Evolutionary conservation across 2,329 filamentous ascomycete species (phyloP), one percentile per base, ranked within the genome.

Genomic region (Myriosclerotinia scirpicola): DNA sequence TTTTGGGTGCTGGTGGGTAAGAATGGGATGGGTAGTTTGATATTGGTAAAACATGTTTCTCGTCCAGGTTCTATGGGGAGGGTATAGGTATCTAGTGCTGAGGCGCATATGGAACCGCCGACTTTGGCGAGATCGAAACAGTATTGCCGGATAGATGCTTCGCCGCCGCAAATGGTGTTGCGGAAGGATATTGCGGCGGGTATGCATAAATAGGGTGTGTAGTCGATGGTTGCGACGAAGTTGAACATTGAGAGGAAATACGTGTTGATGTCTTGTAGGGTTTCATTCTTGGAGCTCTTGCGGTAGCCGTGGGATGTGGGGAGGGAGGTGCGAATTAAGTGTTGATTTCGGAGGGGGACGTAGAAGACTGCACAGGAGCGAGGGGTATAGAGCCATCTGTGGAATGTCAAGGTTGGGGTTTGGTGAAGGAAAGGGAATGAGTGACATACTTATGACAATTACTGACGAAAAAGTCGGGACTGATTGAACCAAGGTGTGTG

Each of bases 361-460:
- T 96, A 89, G 71, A 97, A 86, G 5, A 95, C 81, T 4, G 92
- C 92, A 75, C 90, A 93, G n/a, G 88, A 89, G 38, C 93, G 87
- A 0, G 93, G 94, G 0, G 86, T 50, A n/a, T 87, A 89, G 17
- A 97, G 86, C 94, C 93, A 97, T 67, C 73, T 73, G 17, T 48
- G 8, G 7, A 20, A 20, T 8, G 17, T 54, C 30, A 30, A 26
- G n/a, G n/a, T 44, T 1, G 0, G 5, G 5, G 5, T 14, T 34
- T 36, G 1, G 2, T 38, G 7, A 15, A 22, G 30, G 8, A 14
- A 15, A 36, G 34, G 30, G 8, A 9, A 15, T 22, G 20, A 17
- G 7, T 17, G n/a, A 64, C 85, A 92, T 93, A 97, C 81, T 96
- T 96, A 80, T 96, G 91, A 73, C 89, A 92, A 76, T 97, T 97